Evolutionary conservation across 257 asterid genomes (phyloP).

Genomic region (Coffea canephora): DNA sequence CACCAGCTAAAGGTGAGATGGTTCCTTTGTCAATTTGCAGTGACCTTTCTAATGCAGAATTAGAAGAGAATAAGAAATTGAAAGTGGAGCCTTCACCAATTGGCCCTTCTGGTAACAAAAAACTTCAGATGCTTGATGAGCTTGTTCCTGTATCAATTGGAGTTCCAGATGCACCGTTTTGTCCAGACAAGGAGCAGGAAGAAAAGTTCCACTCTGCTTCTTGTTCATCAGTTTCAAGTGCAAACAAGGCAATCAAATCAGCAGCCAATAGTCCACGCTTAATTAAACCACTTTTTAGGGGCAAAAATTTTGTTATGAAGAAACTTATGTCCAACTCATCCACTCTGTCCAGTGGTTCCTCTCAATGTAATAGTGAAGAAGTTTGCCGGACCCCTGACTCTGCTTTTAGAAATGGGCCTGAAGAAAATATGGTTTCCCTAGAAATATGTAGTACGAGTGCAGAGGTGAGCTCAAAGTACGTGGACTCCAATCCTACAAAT

Average conservation of each 20-base stretch:
- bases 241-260: constrained; percentile 33
- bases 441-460: constrained; percentile 31
- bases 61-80: constrained; percentile 19
- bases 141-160: constrained; percentile 22
- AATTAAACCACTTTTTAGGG: constrained; percentile 34
- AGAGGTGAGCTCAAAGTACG: constrained; percentile 28
- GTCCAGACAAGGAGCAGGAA: constrained; percentile 26
- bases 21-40: constrained; percentile 22
- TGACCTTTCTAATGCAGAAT: constrained; percentile 24
- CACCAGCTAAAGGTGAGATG: constrained; percentile 13
- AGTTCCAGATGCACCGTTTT: constrained; percentile 25
- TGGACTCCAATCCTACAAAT: constrained; percentile 29
- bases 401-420: constrained; percentile 21
- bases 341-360: constrained; percentile 25
- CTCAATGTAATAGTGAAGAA: constrained; percentile 29
- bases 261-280: constrained; percentile 30
- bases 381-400: constrained; percentile 35
- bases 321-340: constrained; percentile 29
- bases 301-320: constrained; percentile 45
- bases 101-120: constrained; percentile 20
- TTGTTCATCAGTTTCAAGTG: constrained; percentile 23
- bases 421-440: constrained; percentile 34
- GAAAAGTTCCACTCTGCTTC: constrained; percentile 30
- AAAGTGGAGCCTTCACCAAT: constrained; percentile 22
- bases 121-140: constrained; percentile 31